Conservation (phyloP, 1,139 yeast genomes). For the Nakaseomyces delphensis region DNA sequence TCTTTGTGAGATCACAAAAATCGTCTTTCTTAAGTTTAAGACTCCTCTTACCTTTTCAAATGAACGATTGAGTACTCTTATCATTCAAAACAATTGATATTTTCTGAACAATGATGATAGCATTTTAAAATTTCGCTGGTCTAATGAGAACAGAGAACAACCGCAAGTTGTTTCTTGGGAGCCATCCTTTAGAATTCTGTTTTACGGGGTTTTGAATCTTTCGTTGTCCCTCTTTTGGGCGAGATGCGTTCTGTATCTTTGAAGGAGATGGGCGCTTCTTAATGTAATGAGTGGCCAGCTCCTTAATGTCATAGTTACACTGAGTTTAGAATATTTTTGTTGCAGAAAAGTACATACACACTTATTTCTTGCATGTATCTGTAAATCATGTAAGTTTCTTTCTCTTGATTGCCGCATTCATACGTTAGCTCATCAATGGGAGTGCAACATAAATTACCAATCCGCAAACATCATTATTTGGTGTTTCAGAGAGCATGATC, state of each 20-base stretch:
- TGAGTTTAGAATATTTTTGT: conserved; percentile 16
- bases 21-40: not conserved
- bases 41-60: not conserved
- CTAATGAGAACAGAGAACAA: conserved; percentile 30
- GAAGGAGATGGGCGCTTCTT: conserved; percentile 21
- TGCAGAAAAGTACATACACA: conserved; percentile 1
- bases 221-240: conserved; percentile 12
- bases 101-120: conserved; percentile 22
- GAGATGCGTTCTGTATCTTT: conserved; percentile 5
- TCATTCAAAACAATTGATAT: not conserved
- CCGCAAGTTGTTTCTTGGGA: conserved; percentile 19
- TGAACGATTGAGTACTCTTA: too few species aligned
- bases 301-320: conserved; percentile 34
- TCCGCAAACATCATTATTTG: too few species aligned
- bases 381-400: too few species aligned
- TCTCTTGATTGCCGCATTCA: too few species aligned
- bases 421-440: too few species aligned
- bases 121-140: conserved; percentile 23
- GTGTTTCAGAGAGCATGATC: too few species aligned
- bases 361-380: conserved; percentile 1
- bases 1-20: not conserved
- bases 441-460: too few species aligned
- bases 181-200: conserved; percentile 17
- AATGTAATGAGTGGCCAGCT: conserved; percentile 33
- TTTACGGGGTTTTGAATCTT: conserved; percentile 15